Evolutionary conservation across 1,284 basidiomycete species (phyloP).

Genomic region (Cutaneotrichosporon daszewskae): DNA sequence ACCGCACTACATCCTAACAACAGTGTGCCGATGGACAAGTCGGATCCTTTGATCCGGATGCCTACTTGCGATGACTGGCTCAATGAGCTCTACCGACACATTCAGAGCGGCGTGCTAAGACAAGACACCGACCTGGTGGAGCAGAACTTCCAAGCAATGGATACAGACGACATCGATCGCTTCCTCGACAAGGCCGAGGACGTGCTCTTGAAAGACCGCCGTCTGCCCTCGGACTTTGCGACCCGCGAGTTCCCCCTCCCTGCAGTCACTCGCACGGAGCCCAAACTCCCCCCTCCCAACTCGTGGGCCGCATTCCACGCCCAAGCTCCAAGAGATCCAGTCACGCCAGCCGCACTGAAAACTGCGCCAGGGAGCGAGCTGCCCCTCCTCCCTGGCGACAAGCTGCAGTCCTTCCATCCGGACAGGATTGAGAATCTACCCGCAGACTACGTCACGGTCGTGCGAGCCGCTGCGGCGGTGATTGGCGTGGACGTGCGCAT

Average conservation of each 20-base stretch:
- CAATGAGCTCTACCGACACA: constrained; percentile 47
- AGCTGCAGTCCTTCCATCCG: constrained; percentile 23
- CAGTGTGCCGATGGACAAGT: constrained; percentile 13
- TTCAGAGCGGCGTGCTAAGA: constrained; percentile 38
- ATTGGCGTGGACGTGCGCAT: constrained; percentile 23
- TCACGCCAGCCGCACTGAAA: constrained; percentile 2
- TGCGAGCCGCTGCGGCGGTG: constrained; percentile 25
- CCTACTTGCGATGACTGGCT: constrained; percentile 57
- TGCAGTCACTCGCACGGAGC: neutral
- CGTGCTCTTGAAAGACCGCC: constrained; percentile 28
- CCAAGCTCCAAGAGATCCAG: constrained; percentile 1
- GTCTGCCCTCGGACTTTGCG: constrained; percentile 1
- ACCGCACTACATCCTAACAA: neutral
- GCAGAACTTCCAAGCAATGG: constrained; percentile 21
- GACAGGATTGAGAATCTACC: constrained; percentile 31
- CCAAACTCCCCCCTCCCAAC: constrained; percentile 2
- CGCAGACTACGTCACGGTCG: constrained; percentile 20
- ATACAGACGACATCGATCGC: constrained; percentile 27
- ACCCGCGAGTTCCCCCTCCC: constrained; percentile 23
- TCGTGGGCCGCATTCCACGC: constrained; percentile 24
- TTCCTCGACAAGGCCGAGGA: constrained; percentile 28
- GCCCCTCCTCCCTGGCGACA: constrained; percentile 37
- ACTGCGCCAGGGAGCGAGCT: constrained; percentile 24
- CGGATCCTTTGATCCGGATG: constrained; percentile 58
- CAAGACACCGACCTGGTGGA: neutral